Conservation (phyloP, 768 basidiomycete species). For the Boletus vermiculosoides region DNA sequence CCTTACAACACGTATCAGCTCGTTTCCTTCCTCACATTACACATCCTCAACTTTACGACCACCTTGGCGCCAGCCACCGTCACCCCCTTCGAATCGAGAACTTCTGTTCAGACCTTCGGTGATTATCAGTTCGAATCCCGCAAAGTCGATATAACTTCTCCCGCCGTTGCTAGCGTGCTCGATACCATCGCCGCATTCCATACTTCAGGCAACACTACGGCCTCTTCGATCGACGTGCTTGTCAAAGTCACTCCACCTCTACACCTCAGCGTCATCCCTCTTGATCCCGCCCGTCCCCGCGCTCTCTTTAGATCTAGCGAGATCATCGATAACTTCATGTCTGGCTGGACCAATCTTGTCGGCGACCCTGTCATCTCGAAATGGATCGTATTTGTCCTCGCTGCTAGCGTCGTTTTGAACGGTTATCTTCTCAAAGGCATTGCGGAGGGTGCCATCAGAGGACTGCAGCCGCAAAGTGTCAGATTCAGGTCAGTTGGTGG, state of each 20-base stretch:
- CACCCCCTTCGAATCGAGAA: constrained; percentile 40
- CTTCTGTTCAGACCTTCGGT: constrained; percentile 9
- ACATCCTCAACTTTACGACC: constrained; percentile 89
- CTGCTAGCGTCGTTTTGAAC: constrained; percentile 84
- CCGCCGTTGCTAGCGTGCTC: constrained; percentile 57
- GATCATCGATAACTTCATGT: constrained; percentile 82
- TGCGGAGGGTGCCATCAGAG: constrained; percentile 49
- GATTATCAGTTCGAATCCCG: constrained; percentile 32
- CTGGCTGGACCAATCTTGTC: constrained; percentile 84
- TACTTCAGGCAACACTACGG: constrained; percentile 8
- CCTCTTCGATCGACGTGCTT: constrained; percentile 42
- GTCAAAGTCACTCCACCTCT: constrained; percentile 64
- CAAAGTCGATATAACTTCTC: constrained; percentile 70
- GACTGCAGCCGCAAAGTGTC: constrained; percentile 30
- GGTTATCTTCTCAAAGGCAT: constrained; percentile 91
- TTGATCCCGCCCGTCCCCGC: constrained; percentile 30
- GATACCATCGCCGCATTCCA: constrained; percentile 49
- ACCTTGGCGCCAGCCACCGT: constrained; percentile 74
- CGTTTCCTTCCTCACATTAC: constrained; percentile 85
- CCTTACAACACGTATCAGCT: constrained; percentile 46
- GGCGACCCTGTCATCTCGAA: constrained; percentile 93
- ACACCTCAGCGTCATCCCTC: constrained; percentile 48
- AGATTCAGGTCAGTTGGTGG: constrained; percentile 29
- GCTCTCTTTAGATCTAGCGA: constrained; percentile 43
- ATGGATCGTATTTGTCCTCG: constrained; percentile 89